phyloP scores from a whole-genome alignment of 2,329 filamentous ascomycete species.

The Berkeleyomyces rouxiae region DNA sequence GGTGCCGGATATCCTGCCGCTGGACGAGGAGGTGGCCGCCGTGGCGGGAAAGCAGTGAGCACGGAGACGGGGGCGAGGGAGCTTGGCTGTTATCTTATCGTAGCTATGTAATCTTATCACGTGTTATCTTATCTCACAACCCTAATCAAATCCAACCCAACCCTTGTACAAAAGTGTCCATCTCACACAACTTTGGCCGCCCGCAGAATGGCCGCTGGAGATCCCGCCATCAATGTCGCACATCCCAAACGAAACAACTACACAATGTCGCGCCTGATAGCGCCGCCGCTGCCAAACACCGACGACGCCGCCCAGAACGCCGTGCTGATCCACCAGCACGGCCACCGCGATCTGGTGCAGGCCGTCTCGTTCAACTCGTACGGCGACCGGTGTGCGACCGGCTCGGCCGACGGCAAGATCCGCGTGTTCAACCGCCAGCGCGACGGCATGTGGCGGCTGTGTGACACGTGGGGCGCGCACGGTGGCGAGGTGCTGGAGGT shows the following conservation, averaged over 20 bases:
- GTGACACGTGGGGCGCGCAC: conserved; percentile 80
- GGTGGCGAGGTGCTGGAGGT: conserved; percentile 82
- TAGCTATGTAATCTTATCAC: not conserved
- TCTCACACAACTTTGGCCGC: no score
- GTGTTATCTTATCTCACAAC: not conserved
- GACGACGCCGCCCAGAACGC: conserved; percentile 32
- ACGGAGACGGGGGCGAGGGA: not conserved
- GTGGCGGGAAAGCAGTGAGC: conserved; percentile 15
- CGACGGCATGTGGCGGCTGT: conserved; percentile 60
- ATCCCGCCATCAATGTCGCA: not conserved
- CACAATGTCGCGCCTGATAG: conserved; percentile 13
- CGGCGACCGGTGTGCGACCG: conserved; percentile 79
- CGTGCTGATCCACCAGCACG: conserved; percentile 50
- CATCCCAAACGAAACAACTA: not conserved
- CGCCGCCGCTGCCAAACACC: conserved; percentile 9
- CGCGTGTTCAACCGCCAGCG: conserved; percentile 78
- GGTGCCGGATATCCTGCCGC: conserved; percentile 59
- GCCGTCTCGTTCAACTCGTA: conserved; percentile 83
- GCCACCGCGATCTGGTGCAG: conserved; percentile 65
- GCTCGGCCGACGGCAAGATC: conserved; percentile 81
- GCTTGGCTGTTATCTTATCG: not conserved
- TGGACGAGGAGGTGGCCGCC: conserved; percentile 60
- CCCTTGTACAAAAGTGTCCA: not conserved
- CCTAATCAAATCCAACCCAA: not conserved
- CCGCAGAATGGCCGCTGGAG: not conserved